Conservation (phyloP, 2,329 filamentous ascomycete genomes). For the Alternaria sp. region DNA sequence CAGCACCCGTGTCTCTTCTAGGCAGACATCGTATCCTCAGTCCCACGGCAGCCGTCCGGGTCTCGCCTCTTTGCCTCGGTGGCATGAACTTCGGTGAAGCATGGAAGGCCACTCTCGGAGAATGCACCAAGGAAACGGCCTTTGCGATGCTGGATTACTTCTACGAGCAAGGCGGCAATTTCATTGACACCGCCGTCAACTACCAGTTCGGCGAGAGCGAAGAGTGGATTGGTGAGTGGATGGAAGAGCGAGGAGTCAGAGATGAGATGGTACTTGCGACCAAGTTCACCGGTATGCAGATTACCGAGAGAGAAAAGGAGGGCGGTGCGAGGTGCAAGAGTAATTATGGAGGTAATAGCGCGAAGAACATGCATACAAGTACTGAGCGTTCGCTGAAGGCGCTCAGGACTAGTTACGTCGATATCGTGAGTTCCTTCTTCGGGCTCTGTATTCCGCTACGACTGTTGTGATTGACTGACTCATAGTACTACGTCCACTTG, state of each 20-base stretch:
- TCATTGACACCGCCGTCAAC: conserved; percentile 67
- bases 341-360: conserved; percentile 22
- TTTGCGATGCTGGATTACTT: conserved; percentile 72
- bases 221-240: conserved; percentile 54
- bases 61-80: conserved; percentile 59
- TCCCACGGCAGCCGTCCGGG: conserved; percentile 66
- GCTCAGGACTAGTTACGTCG: conserved; percentile 68
- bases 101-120: conserved; percentile 66
- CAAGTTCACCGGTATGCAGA: conserved; percentile 49
- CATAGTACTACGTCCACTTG: conserved; percentile 46
- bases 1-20: conserved; percentile 56
- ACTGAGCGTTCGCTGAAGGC: conserved; percentile 21
- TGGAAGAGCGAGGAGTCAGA: conserved; percentile 45
- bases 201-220: conserved; percentile 52
- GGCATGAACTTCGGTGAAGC: conserved; percentile 69
- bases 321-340: conserved; percentile 23
- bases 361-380: conserved; percentile 23
- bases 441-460: not conserved
- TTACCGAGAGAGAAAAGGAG: conserved; percentile 10
- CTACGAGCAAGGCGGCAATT: conserved; percentile 72
- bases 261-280: conserved; percentile 53
- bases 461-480: conserved; percentile 28
- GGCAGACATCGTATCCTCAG: conserved; percentile 71
- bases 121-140: conserved; percentile 67
- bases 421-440: conserved; percentile 52